These are phyloP conservation scores for Neopestalotiopsis sp. DNA, from an alignment of 2,329 filamentous ascomycete species.

Conservation along the genomic window DNA sequence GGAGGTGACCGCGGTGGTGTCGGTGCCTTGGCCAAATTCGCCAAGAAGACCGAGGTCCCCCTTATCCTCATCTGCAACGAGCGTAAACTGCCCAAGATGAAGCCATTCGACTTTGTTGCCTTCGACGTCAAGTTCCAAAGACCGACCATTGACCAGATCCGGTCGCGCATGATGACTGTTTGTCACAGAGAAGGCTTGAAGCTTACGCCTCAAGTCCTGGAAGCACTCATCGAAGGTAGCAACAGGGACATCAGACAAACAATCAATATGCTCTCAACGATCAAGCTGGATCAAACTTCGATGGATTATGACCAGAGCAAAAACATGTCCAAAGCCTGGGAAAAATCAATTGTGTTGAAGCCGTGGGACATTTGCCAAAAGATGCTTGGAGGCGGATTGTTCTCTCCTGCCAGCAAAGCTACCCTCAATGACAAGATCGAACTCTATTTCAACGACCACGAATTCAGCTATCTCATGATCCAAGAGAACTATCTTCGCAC, in stretches of 20 bases:
- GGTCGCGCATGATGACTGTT: constrained; percentile 92
- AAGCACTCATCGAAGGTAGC: constrained; percentile 93
- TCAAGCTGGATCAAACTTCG: constrained; percentile 81
- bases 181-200: constrained; percentile 91
- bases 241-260: constrained; percentile 97
- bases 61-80: constrained; percentile 99
- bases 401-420: constrained; percentile 79
- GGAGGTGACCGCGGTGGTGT: constrained; percentile 95
- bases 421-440: constrained; percentile 98
- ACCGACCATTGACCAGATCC: constrained; percentile 88
- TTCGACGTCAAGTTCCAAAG: constrained; percentile 87
- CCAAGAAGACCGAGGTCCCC: constrained; percentile 92
- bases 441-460: constrained; percentile 98
- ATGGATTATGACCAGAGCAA: constrained; percentile 89
- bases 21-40: constrained; percentile 89
- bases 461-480: constrained; percentile 96
- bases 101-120: constrained; percentile 87
- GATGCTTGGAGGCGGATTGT: constrained; percentile 86
- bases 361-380: constrained; percentile 98
- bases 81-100: constrained; percentile 92
- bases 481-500: constrained; percentile 96
- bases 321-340: constrained; percentile 96
- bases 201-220: constrained; percentile 80
- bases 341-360: constrained; percentile 95
- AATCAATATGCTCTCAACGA: constrained; percentile 97